A percentile compares a stretch with the other conserved stretches of the same genome.
Conservation (phyloP, 108 stramenopile genomes). For the Discostella pseudostelligera region DNA sequence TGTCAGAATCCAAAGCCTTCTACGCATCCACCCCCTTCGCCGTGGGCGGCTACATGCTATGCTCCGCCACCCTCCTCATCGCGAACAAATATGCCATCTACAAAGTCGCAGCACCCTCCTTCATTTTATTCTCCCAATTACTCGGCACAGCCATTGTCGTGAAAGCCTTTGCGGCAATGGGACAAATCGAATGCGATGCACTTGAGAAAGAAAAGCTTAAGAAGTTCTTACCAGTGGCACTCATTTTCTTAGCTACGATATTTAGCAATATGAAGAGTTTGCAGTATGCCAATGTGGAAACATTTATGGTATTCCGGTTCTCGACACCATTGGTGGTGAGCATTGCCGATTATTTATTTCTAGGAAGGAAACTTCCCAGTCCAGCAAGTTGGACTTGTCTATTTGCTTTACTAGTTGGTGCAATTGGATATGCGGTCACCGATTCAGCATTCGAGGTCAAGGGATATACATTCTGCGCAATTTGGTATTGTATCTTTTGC, state of each 20-base stretch:
- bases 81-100: conserved; percentile 67
- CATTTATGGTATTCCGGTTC: conserved; percentile 66
- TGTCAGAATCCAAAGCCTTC: conserved; percentile 23
- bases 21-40: conserved; percentile 51
- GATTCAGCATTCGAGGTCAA: conserved; percentile 56
- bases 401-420: conserved; percentile 41
- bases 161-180: conserved; percentile 29
- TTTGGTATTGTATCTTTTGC: conserved; percentile 63
- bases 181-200: conserved; percentile 46
- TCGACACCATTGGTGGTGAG: conserved; percentile 58
- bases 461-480: conserved; percentile 54
- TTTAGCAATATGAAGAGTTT: conserved; percentile 52
- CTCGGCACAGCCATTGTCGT: conserved; percentile 48
- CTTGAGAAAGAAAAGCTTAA: conserved; percentile 32
- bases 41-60: conserved; percentile 61
- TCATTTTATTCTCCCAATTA: conserved; percentile 54
- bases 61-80: conserved; percentile 62
- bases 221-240: conserved; percentile 49
- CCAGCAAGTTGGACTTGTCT: conserved; percentile 46
- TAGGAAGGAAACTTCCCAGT: conserved; percentile 54
- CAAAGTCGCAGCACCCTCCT: conserved; percentile 52
- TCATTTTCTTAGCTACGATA: conserved; percentile 50
- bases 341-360: conserved; percentile 52
- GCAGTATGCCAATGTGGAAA: conserved; percentile 64
- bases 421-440: conserved; percentile 50